Evolutionary conservation across 352 stramenopile genomes (phyloP), one percentile per base, ranked within the genome.

Genomic region (Phytophthora pluvialis): DNA sequence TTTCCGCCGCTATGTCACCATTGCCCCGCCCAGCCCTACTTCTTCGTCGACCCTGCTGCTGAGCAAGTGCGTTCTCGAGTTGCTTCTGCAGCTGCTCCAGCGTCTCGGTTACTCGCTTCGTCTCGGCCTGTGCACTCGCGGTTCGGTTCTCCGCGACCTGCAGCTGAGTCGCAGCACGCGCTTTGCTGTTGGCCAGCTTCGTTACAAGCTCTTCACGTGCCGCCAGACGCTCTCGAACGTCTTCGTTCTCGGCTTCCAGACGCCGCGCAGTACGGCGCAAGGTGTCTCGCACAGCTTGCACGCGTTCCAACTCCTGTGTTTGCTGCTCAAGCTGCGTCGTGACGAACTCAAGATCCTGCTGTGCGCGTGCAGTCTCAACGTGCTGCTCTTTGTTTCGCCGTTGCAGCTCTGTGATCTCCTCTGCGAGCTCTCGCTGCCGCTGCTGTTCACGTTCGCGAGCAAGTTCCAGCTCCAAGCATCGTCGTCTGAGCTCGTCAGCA

Each of bases 381-480:
- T 58, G 26, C 4, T 67, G 48, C 15, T 76, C 62, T 16, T 76
- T 42, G 18, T 12, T 60, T 16, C 31, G 57, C 35, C 75, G 55
- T 38, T 77, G 59, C 13, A 83, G 33, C 18, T 67, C 33, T 26
- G 31, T 32, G n/a, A 77, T 66, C 35, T 69, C 47, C 25, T 62
- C 50, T 13, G 42, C 29, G 2, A 79, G 45, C 28, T 79, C 67
- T 38, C 44, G 61, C 36, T 67, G 57, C 0, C 58, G 51, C n/a
- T 78, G 63, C 3, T 72, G 64, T 10, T 68, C 69, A 0, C 67
- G 58, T 55, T 83, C 64, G 0, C 47, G 39, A 16, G 75, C 75
- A 21, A 89, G 56, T 42, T 85, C 75, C 18, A 85, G 28, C 57
- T 78, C 69, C n/a, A 78, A 50, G 26, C 78, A 87, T n/a, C 73